phyloP scores from a whole-genome alignment of 2,329 filamentous ascomycete species.

The Arachnopeziza araneosa region DNA sequence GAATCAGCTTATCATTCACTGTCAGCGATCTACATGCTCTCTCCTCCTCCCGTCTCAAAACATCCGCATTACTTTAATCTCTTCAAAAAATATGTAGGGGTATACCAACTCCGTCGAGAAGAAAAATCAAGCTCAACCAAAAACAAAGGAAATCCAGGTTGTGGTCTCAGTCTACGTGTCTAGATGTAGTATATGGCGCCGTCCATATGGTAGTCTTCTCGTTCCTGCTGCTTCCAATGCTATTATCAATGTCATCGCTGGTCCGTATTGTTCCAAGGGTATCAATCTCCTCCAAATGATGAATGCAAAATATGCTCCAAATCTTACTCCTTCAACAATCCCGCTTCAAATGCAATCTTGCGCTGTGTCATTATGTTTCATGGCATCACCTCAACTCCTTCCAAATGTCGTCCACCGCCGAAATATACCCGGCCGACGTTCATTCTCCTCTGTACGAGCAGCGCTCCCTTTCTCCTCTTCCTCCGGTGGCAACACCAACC shows the following conservation, averaged over 20 bases:
- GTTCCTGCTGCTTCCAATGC: not conserved
- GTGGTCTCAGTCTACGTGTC: not conserved
- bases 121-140: not conserved
- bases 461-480: slow-evolving; percentile 14
- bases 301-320: not conserved
- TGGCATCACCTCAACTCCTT: not conserved
- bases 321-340: not conserved
- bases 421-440: not conserved
- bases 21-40: not conserved
- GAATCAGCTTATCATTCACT: not conserved
- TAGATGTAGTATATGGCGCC: not conserved
- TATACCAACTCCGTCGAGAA: not conserved
- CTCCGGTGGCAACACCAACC: slow-evolving; percentile 49
- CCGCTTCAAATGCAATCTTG: not conserved
- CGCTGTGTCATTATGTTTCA: not conserved
- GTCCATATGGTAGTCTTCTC: not conserved
- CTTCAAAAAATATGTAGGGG: not conserved
- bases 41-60: not conserved
- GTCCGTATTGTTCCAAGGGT: not conserved
- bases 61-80: not conserved
- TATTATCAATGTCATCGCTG: not conserved
- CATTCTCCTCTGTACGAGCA: not conserved
- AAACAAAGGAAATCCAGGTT: not conserved
- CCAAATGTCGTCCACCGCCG: not conserved
- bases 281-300: not conserved